Base-by-base conservation (phyloP, 495 filamentous ascomycete genomes). In the Diplogelasinospora grovesii region DNA sequence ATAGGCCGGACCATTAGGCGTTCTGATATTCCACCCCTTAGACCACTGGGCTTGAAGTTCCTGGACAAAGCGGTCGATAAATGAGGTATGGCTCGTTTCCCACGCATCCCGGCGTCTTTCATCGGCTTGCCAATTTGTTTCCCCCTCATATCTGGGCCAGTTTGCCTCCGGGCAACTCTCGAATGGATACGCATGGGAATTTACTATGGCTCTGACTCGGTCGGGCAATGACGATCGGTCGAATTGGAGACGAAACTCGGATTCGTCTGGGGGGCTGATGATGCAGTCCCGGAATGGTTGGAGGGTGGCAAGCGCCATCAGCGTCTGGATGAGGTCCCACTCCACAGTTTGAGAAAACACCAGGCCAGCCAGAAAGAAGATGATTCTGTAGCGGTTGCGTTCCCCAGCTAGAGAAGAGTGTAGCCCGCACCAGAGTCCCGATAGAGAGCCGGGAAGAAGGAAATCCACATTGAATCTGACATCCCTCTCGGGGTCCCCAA, bases 321-420 rank as follows among this genome's bases (percentile, higher is more conserved):
- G 7, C 3, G 41, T 26, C 28, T 52, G 53, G 1, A 52, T 30
- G 1, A 50, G 6, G 11, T 49, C 43, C 16, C 20, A 26, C 18
- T 28, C 24, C 1, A 28, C 22, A 4, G 25, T 10, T 5, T 46
- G 6, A 10, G 52, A 45, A 16, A 42, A 41, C 9, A 52, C n/a
- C 3, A 56, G 29, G 1, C 25, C 19, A 11, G 53, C 32, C 3
- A 56, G 37, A 26, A 50, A 50, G 22, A 52, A 50, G 4, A 41
- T 45, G 11, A 29, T 41, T 4, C 42, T 34, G 36, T 48, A 45
- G 10, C 21, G 38, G 36, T 45, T 48, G 6, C 10, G 11, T 22
- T 50, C 42, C 8, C n/a, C 15, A 0, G 24, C 29, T 0, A 52
- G 32, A 0, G 36, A 20, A 5, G 1, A 0, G 29, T 56, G 49